These are phyloP conservation scores for Aquanectria penicillioides DNA, from an alignment of 2,329 filamentous ascomycete genomes.

Conservation along the genomic window DNA sequence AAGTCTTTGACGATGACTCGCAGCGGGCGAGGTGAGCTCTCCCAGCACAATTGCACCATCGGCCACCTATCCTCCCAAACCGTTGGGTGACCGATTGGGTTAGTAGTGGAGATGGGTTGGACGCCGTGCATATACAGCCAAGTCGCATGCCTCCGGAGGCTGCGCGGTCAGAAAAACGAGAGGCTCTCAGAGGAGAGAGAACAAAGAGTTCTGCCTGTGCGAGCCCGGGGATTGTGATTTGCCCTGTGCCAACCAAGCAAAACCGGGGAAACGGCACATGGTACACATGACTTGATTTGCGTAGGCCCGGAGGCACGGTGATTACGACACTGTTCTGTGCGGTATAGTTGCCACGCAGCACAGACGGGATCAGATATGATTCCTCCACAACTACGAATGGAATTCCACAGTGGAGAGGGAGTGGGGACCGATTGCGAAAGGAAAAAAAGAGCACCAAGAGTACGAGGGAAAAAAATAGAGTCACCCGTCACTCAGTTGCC, in stretches of 20 bases:
- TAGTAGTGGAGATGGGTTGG: constrained; percentile 23
- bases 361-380: constrained; percentile 13
- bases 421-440: constrained; percentile 19
- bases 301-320: neutral
- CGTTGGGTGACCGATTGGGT: constrained; percentile 31
- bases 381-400: constrained; percentile 20
- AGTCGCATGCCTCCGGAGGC: neutral
- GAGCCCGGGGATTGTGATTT: constrained; percentile 7
- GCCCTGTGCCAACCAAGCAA: constrained; percentile 13
- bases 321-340: constrained; percentile 1
- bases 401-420: constrained; percentile 21
- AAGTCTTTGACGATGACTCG: constrained; percentile 40
- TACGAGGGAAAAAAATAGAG: constrained; percentile 14
- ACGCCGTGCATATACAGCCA: constrained; percentile 17
- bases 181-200: constrained; percentile 4
- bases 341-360: neutral
- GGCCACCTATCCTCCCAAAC: constrained; percentile 20
- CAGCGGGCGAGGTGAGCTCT: constrained; percentile 37
- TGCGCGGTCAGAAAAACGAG: neutral
- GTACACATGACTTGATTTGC: constrained; percentile 13
- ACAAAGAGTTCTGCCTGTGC: constrained; percentile 2
- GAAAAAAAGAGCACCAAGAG: too few relatives aligned
- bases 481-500: constrained; percentile 8
- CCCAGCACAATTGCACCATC: constrained; percentile 24
- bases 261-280: constrained; percentile 15